Conservation (phyloP, 2,329 filamentous ascomycete genomes). For the Talaromyces sp. region DNA sequence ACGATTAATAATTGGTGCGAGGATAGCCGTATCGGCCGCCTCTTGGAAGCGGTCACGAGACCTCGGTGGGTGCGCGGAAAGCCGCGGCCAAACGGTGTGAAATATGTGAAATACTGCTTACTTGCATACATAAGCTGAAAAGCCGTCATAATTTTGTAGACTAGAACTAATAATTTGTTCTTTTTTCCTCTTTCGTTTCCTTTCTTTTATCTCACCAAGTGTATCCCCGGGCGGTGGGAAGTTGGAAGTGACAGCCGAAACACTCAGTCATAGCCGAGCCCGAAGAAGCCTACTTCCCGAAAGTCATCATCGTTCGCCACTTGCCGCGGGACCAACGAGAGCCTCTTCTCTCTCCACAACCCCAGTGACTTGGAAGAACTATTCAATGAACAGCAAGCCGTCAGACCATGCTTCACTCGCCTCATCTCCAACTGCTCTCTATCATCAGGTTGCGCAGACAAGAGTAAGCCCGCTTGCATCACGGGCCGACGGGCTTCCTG, state of each 20-base stretch:
- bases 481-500: slow-evolving; percentile 16
- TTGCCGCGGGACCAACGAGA: neutral
- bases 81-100: slow-evolving; percentile 1
- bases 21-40: neutral
- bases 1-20: neutral
- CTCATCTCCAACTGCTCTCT: slow-evolving; percentile 4
- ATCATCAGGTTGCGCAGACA: slow-evolving; percentile 2
- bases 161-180: neutral
- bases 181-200: neutral
- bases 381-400: slow-evolving; percentile 21
- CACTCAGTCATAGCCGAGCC: slow-evolving; percentile 1
- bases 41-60: neutral
- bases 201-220: neutral
- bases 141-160: neutral
- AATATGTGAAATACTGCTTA: neutral
- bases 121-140: neutral
- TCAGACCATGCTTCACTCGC: slow-evolving; percentile 25
- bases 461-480: slow-evolving; percentile 5
- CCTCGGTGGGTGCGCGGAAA: neutral
- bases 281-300: slow-evolving; percentile 6
- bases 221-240: neutral
- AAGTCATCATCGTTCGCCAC: slow-evolving; percentile 8
- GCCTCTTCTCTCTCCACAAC: neutral
- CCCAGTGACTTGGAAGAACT: neutral
- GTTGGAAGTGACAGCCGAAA: neutral